A percentile compares a stretch with the other conserved stretches of the same genome.
phyloP scores from a whole-genome alignment of 768 basidiomycete genomes.

The Neoboletus magnificus region DNA sequence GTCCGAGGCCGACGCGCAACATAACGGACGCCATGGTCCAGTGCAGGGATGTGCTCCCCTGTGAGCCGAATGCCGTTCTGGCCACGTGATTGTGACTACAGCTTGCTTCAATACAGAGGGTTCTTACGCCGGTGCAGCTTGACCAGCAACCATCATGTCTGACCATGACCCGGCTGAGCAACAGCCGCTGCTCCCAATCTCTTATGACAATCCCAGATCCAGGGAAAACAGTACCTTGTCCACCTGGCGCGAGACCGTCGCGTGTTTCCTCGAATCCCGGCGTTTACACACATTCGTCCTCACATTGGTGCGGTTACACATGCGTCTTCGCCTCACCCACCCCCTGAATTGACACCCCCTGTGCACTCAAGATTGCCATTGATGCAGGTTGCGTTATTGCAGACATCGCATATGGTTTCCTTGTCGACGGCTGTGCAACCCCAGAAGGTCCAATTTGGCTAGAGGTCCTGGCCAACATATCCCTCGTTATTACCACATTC shows the following conservation, averaged over 20 bases:
- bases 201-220: slow-evolving; percentile 16
- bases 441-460: slow-evolving; percentile 59
- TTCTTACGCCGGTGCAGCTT: background rate
- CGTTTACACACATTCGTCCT: slow-evolving; percentile 57
- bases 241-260: slow-evolving; percentile 36
- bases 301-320: slow-evolving; percentile 44
- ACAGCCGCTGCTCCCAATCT: slow-evolving; percentile 42
- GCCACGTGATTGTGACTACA: slow-evolving; percentile 15
- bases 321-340: slow-evolving; percentile 17
- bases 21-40: slow-evolving; percentile 11
- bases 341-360: slow-evolving; percentile 8
- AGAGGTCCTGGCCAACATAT: slow-evolving; percentile 56
- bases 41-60: background rate
- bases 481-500: slow-evolving; percentile 63
- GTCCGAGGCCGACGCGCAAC: slow-evolving; percentile 20
- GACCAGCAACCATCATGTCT: slow-evolving; percentile 1
- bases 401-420: slow-evolving; percentile 67
- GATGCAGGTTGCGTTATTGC: slow-evolving; percentile 71
- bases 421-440: slow-evolving; percentile 47
- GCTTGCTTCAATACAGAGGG: background rate
- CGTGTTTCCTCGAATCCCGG: slow-evolving; percentile 49
- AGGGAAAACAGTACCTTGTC: slow-evolving; percentile 3
- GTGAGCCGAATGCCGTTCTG: background rate
- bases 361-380: slow-evolving; percentile 45
- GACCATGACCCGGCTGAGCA: slow-evolving; percentile 43